Conservation (phyloP, 352 stramenopile species). For the Phytopythium kandeliae region DNA sequence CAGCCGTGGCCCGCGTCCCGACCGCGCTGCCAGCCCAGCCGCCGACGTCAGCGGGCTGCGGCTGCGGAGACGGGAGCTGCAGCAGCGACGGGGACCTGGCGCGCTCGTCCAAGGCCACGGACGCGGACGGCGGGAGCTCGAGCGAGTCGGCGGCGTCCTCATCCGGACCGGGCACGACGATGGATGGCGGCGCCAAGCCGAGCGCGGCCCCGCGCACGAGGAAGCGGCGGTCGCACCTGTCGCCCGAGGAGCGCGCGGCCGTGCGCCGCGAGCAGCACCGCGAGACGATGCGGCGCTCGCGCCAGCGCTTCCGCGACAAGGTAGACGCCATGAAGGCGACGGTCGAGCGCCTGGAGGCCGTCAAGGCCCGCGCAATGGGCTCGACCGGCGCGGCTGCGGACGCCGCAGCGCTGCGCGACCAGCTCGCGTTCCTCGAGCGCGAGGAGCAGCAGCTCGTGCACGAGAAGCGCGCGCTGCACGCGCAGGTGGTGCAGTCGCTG, state of each 20-base stretch:
- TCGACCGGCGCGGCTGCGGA: constrained; percentile 1
- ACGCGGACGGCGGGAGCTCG: background rate
- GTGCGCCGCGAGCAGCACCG: constrained; percentile 19
- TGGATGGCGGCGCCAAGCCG: too few relatives aligned
- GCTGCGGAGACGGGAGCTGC: constrained; percentile 2
- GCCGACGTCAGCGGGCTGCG: background rate
- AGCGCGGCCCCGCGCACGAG: background rate
- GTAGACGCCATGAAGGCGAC: constrained; percentile 23
- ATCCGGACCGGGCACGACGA: too few relatives aligned
- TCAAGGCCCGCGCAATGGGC: constrained; percentile 13
- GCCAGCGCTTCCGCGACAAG: constrained; percentile 27
- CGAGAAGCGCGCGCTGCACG: constrained; percentile 21
- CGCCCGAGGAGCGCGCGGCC: constrained; percentile 14
- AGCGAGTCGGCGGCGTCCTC: constrained; percentile 4
- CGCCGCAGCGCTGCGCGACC: constrained; percentile 8
- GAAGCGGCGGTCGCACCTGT: constrained; percentile 10
- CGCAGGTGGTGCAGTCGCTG: constrained; percentile 24
- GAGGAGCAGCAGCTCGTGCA: constrained; percentile 18
- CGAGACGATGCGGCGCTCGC: constrained; percentile 29
- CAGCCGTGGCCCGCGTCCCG: too few relatives aligned
- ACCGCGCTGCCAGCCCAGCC: too few relatives aligned
- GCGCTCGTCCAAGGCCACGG: background rate
- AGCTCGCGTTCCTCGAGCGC: constrained; percentile 18
- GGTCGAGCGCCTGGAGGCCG: constrained; percentile 16
- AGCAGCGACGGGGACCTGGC: background rate